Percentiles rank a stretch among this genome's conserved stretches.
These are phyloP conservation scores for Rhodamnia argentea DNA, from an alignment of 345 rosid species.

Conservation along the genomic window DNA sequence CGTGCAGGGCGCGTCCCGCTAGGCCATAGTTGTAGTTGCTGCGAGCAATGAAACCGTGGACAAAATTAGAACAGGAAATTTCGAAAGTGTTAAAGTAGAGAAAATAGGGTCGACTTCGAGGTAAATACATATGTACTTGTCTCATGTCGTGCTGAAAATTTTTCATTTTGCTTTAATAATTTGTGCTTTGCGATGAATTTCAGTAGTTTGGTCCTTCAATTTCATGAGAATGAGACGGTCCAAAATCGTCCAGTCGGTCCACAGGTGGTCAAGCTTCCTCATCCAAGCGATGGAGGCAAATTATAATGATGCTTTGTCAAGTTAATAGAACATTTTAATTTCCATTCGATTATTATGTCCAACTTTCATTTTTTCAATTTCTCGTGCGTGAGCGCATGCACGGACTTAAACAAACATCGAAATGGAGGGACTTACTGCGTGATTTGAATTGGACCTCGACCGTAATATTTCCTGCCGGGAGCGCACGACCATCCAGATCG, in stretches of 20 bases:
- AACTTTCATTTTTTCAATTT: background rate
- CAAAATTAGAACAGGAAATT: background rate
- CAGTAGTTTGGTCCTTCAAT: background rate
- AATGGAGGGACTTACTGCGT: slow-evolving; percentile 10
- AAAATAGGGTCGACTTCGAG: background rate
- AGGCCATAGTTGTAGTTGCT: slow-evolving; percentile 27
- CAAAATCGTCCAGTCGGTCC: background rate
- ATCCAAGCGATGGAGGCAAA: background rate
- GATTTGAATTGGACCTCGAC: slow-evolving; percentile 26
- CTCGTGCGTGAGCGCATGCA: background rate
- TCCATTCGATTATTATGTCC: background rate
- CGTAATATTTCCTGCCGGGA: slow-evolving; percentile 18
- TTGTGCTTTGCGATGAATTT: background rate
- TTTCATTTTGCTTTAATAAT: background rate
- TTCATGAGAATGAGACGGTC: background rate
- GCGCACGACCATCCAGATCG: slow-evolving; percentile 12
- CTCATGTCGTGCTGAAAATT: background rate
- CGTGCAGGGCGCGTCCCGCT: slow-evolving; percentile 10
- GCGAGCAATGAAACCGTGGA: background rate
- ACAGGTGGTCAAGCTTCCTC: background rate
- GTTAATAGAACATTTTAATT: background rate
- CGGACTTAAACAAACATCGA: background rate
- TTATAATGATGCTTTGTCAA: background rate
- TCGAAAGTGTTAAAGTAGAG: background rate
- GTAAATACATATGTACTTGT: background rate